Conservation (phyloP, 1,284 basidiomycete genomes). For the Boletus semigastroideus region DNA sequence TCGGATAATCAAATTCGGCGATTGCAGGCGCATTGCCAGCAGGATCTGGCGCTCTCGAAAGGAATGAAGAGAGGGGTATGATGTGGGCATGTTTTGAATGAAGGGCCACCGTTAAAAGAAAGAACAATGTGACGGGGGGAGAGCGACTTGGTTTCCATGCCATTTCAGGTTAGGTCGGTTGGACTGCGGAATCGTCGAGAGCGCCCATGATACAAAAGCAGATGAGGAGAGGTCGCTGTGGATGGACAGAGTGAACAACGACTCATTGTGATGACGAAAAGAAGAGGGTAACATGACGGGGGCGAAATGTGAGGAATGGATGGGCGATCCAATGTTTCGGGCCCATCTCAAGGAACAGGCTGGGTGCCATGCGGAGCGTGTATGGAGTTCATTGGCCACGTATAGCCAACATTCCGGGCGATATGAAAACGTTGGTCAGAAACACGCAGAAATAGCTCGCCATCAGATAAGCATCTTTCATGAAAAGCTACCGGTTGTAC, state of each 20-base stretch:
- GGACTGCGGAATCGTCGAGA: constrained; percentile 17
- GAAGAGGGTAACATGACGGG: background rate
- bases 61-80: constrained; percentile 11
- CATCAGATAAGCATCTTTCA: constrained; percentile 27
- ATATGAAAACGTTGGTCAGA: constrained; percentile 28
- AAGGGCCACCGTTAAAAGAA: background rate
- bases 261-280: constrained; percentile 6
- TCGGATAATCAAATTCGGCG: background rate
- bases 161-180: constrained; percentile 11
- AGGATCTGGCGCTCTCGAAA: background rate
- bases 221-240: constrained; percentile 11
- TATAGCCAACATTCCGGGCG: constrained; percentile 19
- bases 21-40: background rate
- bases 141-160: constrained; percentile 18
- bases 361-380: constrained; percentile 19
- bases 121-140: constrained; percentile 12
- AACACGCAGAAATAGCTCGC: constrained; percentile 17
- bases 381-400: constrained; percentile 10
- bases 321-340: constrained; percentile 9
- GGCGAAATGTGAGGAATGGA: constrained; percentile 4
- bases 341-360: constrained; percentile 12
- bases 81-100: constrained; percentile 1
- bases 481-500: constrained; percentile 23
- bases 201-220: constrained; percentile 12
- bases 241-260: background rate